A percentile compares a stretch with the other conserved stretches of the same genome.
These are phyloP conservation scores for Trametes sanguinea DNA, from an alignment of 768 basidiomycete genomes.

Conservation along the genomic window DNA sequence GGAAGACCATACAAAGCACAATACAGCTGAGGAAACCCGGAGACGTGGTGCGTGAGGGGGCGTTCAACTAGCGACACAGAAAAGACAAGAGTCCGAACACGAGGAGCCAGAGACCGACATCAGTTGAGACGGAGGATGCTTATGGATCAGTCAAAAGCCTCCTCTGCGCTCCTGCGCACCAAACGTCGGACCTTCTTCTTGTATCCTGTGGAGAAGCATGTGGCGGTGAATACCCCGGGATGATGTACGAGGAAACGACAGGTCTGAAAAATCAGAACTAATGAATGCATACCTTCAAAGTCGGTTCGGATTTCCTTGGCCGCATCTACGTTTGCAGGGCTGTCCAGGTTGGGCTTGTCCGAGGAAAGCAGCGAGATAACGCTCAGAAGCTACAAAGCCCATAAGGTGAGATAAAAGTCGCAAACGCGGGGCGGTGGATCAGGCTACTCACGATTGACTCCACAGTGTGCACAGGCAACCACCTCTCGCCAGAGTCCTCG, in stretches of 20 bases:
- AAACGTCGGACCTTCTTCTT: constrained; percentile 95
- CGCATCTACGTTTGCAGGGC: constrained; percentile 95
- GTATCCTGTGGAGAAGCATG: constrained; percentile 54
- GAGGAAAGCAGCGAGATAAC: constrained; percentile 95
- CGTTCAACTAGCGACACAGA: constrained; percentile 7
- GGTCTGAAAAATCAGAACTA: background rate
- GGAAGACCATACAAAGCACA: constrained; percentile 11
- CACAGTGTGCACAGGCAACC: constrained; percentile 96
- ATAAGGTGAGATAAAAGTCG: too few relatives aligned
- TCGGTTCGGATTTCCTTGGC: constrained; percentile 83
- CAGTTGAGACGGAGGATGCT: background rate
- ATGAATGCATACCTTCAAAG: constrained; percentile 47
- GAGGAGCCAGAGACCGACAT: background rate
- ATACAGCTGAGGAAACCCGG: constrained; percentile 16
- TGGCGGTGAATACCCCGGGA: background rate
- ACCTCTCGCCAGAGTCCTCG: constrained; percentile 95
- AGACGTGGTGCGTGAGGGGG: constrained; percentile 5
- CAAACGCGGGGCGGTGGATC: background rate
- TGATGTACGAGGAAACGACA: background rate
- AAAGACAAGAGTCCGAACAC: constrained; percentile 8
- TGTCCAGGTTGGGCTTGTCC: constrained; percentile 87
- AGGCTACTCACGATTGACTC: constrained; percentile 81
- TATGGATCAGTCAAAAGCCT: constrained; percentile 63
- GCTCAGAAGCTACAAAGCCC: constrained; percentile 71
- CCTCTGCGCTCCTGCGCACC: constrained; percentile 86